phyloP scores from a whole-genome alignment of 306 rosid species.

The Vicia villosa region DNA sequence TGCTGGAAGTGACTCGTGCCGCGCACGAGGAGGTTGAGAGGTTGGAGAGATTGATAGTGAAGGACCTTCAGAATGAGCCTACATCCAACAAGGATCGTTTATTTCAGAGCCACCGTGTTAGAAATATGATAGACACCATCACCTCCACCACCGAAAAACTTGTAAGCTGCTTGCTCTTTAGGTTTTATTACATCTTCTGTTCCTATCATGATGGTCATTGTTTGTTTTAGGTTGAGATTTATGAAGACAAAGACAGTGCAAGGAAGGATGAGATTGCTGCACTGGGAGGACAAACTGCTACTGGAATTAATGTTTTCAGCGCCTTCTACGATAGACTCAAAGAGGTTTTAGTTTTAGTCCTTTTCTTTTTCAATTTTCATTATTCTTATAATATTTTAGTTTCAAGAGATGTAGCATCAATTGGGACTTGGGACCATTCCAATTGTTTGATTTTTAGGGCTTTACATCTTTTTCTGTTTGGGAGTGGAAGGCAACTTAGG shows the following conservation, averaged over 20 bases:
- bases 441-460: neutral
- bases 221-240: conserved; percentile 66
- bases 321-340: conserved; percentile 94
- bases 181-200: neutral
- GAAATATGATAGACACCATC: conserved; percentile 77
- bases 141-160: conserved; percentile 68
- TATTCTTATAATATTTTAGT: no score
- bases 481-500: neutral
- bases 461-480: conserved; percentile 11
- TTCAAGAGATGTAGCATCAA: neutral
- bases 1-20: conserved; percentile 86
- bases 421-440: neutral
- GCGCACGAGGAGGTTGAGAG: conserved; percentile 97
- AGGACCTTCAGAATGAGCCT: conserved; percentile 86
- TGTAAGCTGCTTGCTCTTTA: conserved; percentile 37
- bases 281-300: conserved; percentile 92
- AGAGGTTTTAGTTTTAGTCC: conserved; percentile 64
- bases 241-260: conserved; percentile 81
- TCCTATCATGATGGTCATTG: neutral
- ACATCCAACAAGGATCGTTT: conserved; percentile 67
- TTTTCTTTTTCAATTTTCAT: no score
- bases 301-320: conserved; percentile 86
- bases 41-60: conserved; percentile 80
- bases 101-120: conserved; percentile 88
- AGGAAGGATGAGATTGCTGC: conserved; percentile 98